Base-by-base conservation (phyloP, 768 basidiomycete species). In the Termitomyces sp. region DNA sequence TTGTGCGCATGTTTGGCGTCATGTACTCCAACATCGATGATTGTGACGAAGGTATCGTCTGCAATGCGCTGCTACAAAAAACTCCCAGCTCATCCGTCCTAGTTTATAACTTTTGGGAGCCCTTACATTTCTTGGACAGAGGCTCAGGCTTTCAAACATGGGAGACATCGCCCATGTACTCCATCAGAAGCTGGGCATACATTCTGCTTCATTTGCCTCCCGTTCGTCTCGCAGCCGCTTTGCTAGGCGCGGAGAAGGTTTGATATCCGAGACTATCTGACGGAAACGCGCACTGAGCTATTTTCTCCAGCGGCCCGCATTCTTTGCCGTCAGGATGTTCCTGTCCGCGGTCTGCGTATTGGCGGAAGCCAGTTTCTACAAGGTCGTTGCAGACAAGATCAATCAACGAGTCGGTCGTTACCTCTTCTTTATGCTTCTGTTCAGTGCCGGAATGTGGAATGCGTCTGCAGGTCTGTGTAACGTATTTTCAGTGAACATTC, bases 51-150 rank as follows among this genome's bases (percentile, higher is more conserved):
- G 95, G 96, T 94, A 53, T 35, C 37, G 37, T 16, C 46, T 46
- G 32, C 25, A 14, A 14, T 32, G 29, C 27, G 3, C 10, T 45
- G 7, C 8, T 29, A 37, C 19, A 17, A 9, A n/a, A 17, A 12
- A n/a, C 17, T 27, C n/a, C 9, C 40, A 21, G 44, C 50, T 53
- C 14, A 52, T 59, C 27, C 25, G 50, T 50, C 21, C 31, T 53
- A 99, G 97, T 97, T 12, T 99, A 87, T 81, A 99, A 99, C 73
- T 99, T 97, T 72, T 98, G 93, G 93, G 97, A 98, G 68, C 97
- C 97, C 19, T 75, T 99, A 16, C 97, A 99, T 73, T 95, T 95
- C 67, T 78, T 97, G 56, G 83, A 87, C 57, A 76, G 85, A 56
- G 93, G 92, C 25, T 79, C 86, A 59, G 97, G 91, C 8, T 98